phyloP scores from a whole-genome alignment of 768 basidiomycete genomes.

The Hericium alpestre region DNA sequence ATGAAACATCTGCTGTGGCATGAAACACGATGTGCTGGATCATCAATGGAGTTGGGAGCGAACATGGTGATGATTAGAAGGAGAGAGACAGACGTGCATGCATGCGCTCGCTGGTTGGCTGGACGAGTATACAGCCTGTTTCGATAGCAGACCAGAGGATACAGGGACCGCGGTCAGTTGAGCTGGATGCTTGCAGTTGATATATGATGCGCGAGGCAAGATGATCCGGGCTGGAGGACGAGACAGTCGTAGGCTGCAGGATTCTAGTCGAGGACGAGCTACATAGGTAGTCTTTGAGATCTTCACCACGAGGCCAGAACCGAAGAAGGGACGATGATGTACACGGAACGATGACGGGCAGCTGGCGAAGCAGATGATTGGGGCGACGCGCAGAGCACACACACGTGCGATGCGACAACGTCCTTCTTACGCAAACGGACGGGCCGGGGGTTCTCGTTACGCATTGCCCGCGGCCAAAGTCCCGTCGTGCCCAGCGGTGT shows the following conservation, averaged over 20 bases:
- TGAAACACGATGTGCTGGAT: neutral
- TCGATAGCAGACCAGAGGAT: neutral
- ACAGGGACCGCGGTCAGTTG: neutral
- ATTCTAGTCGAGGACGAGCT: neutral
- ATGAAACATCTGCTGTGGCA: neutral
- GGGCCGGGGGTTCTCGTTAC: neutral
- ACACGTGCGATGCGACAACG: neutral
- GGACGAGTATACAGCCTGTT: neutral
- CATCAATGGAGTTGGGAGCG: neutral
- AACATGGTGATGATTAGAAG: neutral
- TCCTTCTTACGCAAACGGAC: neutral
- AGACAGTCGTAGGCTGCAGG: neutral
- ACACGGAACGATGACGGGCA: neutral
- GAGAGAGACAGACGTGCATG: neutral
- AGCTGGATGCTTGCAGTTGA: neutral
- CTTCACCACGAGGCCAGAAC: neutral
- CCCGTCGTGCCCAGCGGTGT: too few relatives aligned
- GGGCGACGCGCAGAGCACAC: neutral
- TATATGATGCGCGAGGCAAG: neutral
- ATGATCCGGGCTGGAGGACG: neutral
- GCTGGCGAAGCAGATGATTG: neutral
- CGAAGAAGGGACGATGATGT: neutral
- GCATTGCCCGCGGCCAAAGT: too few relatives aligned
- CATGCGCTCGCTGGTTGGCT: neutral
- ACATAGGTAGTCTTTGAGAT: neutral